A percentile compares a stretch with the other conserved stretches of the same genome.
Conservation (phyloP, 768 basidiomycete species). For the Galerina sulciceps region DNA sequence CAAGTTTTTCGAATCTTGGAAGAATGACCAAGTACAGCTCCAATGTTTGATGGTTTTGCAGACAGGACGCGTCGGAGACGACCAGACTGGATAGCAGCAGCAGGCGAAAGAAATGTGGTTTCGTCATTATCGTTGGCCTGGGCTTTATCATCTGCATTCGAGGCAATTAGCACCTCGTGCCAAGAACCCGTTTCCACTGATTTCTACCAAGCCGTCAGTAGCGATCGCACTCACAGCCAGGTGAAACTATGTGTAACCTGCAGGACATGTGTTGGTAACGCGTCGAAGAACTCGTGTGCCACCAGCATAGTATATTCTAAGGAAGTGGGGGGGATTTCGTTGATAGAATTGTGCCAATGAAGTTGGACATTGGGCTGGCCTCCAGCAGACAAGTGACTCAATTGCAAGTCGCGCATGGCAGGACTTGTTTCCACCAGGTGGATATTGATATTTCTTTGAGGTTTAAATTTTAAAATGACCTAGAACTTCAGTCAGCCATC, state of each 20-base stretch:
- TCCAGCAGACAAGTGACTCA: constrained; percentile 46
- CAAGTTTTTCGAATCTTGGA: constrained; percentile 72
- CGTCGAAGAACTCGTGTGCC: constrained; percentile 98
- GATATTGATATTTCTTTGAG: constrained; percentile 48
- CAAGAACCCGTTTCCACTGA: constrained; percentile 66
- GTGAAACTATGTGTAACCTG: constrained; percentile 54
- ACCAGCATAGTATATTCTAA: constrained; percentile 79
- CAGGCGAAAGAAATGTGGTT: neutral
- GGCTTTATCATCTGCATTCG: constrained; percentile 25
- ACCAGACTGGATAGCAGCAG: neutral
- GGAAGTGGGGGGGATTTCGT: constrained; percentile 58
- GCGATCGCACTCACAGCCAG: neutral
- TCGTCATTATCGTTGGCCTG: constrained; percentile 9
- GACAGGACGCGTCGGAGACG: constrained; percentile 68
- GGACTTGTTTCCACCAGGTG: constrained; percentile 84
- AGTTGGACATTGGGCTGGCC: constrained; percentile 42
- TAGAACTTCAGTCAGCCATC: constrained; percentile 22
- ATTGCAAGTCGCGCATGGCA: constrained; percentile 68
- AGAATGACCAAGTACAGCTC: constrained; percentile 61
- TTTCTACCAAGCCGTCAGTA: constrained; percentile 51
- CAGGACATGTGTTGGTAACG: constrained; percentile 88
- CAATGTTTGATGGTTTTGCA: constrained; percentile 50
- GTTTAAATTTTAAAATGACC: constrained; percentile 56
- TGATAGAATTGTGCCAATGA: constrained; percentile 76
- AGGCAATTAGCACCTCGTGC: constrained; percentile 83